These are phyloP conservation scores for Nakazawaea ernobii DNA, from an alignment of 805 yeast species.

Conservation along the genomic window DNA sequence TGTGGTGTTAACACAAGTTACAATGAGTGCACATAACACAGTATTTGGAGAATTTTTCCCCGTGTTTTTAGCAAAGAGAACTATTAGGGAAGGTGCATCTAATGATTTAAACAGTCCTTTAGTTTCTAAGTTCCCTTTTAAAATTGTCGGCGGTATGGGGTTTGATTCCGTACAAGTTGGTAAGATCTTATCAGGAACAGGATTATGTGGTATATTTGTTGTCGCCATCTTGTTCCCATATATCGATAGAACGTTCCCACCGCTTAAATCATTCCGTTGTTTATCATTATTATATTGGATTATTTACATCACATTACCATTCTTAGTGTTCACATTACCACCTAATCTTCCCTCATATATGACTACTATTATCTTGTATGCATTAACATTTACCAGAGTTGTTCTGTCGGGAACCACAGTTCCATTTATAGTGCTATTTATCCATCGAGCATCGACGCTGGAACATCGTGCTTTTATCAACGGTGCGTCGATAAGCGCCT, in stretches of 20 bases:
- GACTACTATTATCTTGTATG: constrained; percentile 19
- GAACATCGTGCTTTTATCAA: constrained; percentile 55
- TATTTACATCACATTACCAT: constrained; percentile 43
- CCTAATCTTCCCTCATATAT: constrained; percentile 8
- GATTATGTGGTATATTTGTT: constrained; percentile 45
- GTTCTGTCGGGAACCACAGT: constrained; percentile 28
- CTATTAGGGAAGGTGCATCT: constrained; percentile 4
- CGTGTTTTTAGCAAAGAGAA: constrained; percentile 29
- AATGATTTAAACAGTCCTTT: constrained; percentile 1
- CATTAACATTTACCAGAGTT: constrained; percentile 20
- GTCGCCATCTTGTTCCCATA: constrained; percentile 46
- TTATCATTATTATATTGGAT: constrained; percentile 37
- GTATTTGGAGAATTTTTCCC: constrained; percentile 54
- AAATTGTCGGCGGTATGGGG: constrained; percentile 48
- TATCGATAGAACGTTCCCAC: constrained; percentile 41
- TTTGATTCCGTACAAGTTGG: constrained; percentile 43
- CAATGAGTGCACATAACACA: constrained; percentile 39
- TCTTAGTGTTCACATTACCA: constrained; percentile 36
- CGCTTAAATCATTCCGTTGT: constrained; percentile 36
- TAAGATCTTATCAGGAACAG: constrained; percentile 43
- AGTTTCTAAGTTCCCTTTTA: constrained; percentile 36
- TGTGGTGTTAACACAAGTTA: constrained; percentile 27
- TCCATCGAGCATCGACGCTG: constrained; percentile 49
- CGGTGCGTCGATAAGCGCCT: constrained; percentile 49
- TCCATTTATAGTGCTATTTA: constrained; percentile 43